Evolutionary conservation across 805 yeast species (phyloP), one percentile per base, ranked within the genome.

Genomic region (Citeromyces matritensis): DNA sequence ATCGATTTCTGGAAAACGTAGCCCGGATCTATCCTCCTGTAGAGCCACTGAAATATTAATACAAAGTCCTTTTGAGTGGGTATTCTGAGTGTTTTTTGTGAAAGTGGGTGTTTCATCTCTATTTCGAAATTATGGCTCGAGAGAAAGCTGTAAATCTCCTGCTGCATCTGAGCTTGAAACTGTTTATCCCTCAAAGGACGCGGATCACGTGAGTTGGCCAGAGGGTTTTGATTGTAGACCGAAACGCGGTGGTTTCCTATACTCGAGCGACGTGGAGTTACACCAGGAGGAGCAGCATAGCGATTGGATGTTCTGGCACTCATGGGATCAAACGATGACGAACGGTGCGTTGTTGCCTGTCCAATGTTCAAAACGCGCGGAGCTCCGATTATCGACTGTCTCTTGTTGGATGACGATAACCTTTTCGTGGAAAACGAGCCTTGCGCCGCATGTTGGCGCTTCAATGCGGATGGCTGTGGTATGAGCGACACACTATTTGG

Each of bases 21-120:
- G 23, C 78, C 79, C 0, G 94, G 95, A 48, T 85, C 95, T 26
- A 83, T 59, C 40, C 73, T 66, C 38, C 63, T 65, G 53, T 81
- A 84, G 15, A 86, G 53, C 67, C 84, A 86, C 48, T 78, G 80
- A 54, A 85, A 85, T 9, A 85, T 72, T 28, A 67, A 47, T 6
- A 72, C 73, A 49, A 85, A 85, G 41, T 82, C 94, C 45, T 79
- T 81, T 45, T 85, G 95, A 0, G 95, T 84, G 11, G 95, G 95
- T 39, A 64, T 71, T 40, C 59, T 65, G 35, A 85, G 57, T 2
- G 83, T 69, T 45, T 72, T 74, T 7, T 63, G 57, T 3, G 81
- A 64, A 13, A 85, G 51, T 3, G 82, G 68, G 39, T 77, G 82
- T 41, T 73, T 75, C 61, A 73, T 75, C 36, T 79, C 88, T 24